Base-by-base conservation (phyloP, 2,329 filamentous ascomycete species). In the Emericellopsis atlantica region DNA sequence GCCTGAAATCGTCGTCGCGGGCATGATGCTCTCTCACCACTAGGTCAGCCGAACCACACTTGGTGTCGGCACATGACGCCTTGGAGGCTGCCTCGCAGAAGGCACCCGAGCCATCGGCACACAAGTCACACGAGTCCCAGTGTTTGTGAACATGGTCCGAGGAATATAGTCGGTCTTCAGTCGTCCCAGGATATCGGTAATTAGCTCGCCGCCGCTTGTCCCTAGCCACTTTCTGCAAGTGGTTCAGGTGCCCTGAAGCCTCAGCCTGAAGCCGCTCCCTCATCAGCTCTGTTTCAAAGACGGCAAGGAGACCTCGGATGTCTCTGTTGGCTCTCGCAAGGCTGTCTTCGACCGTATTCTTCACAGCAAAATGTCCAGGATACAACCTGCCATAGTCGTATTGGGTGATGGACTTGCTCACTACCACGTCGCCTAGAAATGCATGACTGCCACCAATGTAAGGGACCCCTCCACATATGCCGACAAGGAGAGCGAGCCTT, bases 401-500 rank as follows among this genome's bases (percentile, higher is more conserved):
- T 35, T 51, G 44, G 5, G 54, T 18, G 15, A 55, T 35, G 5
- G 29, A 43, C 2, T 46, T 46, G 23, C 51, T 52, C 26, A 56
- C 37, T 6, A 55, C 40, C 0, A 57, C 51, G 29, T 57, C 53
- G 14, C 55, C 52, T 0, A 56, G 45, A 4, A 52, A 29, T 7
- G 36, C 32, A n/a, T 37, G 14, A 26, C 4, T 18, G 4, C 35
- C 31, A 50, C 2, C 49, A 7, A 23, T 26, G 9, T 29, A 9
- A 8, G 59, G 56, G 8, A 54, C 49, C 21, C 54, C 58, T 6
- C 59, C 61, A 14, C 32, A 35, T 9, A 64, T 50, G 4, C 62
- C 62, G 6, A 60, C 58, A 1, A 64, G 29, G 1, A 65, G 33
- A 4, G 47, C 55, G 0, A 62, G 45, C 21, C 48, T 49, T 14